These are phyloP conservation scores for Carex kokanica DNA, from an alignment of 176 grass and related monocot genomes.

Conservation along the genomic window DNA sequence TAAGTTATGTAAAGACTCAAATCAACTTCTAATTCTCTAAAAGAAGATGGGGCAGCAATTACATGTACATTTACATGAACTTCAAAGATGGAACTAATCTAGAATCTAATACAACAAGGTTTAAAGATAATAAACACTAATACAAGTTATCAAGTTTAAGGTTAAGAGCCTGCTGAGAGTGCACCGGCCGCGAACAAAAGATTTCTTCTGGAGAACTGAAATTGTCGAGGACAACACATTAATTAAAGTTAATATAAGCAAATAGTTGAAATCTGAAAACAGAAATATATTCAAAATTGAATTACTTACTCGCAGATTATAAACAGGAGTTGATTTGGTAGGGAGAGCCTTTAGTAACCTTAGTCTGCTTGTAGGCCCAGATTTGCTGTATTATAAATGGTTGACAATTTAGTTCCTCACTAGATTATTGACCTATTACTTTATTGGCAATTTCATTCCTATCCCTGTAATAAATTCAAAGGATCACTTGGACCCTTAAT, in stretches of 20 bases:
- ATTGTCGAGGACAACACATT: slow-evolving; percentile 4
- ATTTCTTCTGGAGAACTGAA: slow-evolving; percentile 90
- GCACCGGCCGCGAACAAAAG: slow-evolving; percentile 84
- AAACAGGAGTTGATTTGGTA: slow-evolving; percentile 89
- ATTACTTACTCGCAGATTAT: slow-evolving; percentile 62
- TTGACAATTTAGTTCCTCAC: neutral
- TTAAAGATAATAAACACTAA: neutral
- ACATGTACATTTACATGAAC: slow-evolving; percentile 7
- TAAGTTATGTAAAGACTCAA: neutral
- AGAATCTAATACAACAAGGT: slow-evolving; percentile 8
- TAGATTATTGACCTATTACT: neutral
- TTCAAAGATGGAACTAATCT: neutral
- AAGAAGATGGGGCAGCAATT: neutral
- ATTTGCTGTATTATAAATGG: slow-evolving; percentile 47
- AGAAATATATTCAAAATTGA: neutral
- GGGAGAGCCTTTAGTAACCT: slow-evolving; percentile 79
- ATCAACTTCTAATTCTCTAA: neutral
- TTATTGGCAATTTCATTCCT: neutral
- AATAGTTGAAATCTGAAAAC: slow-evolving; percentile 7
- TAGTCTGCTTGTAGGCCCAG: slow-evolving; percentile 48
- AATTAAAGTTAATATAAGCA: neutral
- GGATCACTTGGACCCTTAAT: neutral
- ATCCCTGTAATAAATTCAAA: neutral
- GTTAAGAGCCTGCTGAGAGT: slow-evolving; percentile 41
- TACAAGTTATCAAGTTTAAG: slow-evolving; percentile 5